These are phyloP conservation scores for Penicillium expansum DNA, from an alignment of 2,329 filamentous ascomycete genomes.

Conservation along the genomic window DNA sequence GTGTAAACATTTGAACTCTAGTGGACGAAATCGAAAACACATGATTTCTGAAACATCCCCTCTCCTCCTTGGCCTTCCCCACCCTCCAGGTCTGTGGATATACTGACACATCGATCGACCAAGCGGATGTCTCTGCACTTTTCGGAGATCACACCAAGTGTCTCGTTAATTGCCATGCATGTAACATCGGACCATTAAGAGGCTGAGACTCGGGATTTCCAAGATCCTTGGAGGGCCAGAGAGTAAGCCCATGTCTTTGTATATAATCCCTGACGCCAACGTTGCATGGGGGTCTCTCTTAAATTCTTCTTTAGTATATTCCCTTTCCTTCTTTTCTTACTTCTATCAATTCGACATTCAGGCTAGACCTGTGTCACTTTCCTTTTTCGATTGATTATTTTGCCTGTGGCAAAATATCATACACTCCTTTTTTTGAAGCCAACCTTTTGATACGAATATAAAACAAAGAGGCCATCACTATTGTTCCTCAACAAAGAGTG, in stretches of 20 bases:
- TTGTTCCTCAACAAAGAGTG: constrained; percentile 4
- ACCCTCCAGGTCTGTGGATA: constrained; percentile 1
- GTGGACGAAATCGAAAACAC: not conserved
- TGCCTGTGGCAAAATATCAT: constrained; percentile 36
- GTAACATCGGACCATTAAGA: constrained; percentile 10
- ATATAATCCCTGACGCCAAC: constrained; percentile 25
- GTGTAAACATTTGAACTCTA: not conserved
- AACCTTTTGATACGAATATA: not conserved
- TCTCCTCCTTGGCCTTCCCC: constrained; percentile 11
- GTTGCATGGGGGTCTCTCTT: constrained; percentile 13
- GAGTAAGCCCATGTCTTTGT: constrained; percentile 11
- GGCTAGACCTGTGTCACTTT: constrained; percentile 39
- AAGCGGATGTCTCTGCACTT: not conserved
- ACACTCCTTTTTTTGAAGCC: constrained; percentile 26
- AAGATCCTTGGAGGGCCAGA: constrained; percentile 1
- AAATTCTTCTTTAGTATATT: constrained; percentile 21
- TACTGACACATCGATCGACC: constrained; percentile 1
- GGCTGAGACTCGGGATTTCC: not conserved
- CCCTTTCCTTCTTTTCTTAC: constrained; percentile 18
- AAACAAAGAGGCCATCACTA: not conserved
- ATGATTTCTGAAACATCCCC: constrained; percentile 20
- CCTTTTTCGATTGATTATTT: constrained; percentile 27
- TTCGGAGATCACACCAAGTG: constrained; percentile 1
- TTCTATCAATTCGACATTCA: constrained; percentile 28
- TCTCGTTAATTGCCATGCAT: constrained; percentile 21